Evolutionary conservation across 306 rosid genomes (phyloP), one percentile per base, ranked within the genome.

Genomic region (Fagus sylvatica): DNA sequence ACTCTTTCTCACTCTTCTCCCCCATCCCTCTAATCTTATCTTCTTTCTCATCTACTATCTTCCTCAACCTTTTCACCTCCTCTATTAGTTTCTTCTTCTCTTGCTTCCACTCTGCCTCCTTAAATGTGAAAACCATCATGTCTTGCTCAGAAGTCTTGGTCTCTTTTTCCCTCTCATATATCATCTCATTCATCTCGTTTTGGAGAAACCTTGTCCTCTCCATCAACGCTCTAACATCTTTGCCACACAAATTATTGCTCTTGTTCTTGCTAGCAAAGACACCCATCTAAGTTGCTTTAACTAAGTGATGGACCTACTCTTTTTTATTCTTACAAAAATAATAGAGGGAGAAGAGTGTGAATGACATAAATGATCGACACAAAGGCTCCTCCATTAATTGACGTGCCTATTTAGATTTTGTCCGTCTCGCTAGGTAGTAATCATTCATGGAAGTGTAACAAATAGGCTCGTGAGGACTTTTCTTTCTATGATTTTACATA

Each of bases 71-170:
- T 87, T 86, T 90, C 87, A 88, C 89, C 70, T 89, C 99, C 75
- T 86, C 97, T 60, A 71, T 82, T 85, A 93, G 60, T 79, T 76
- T 88, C 89, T 86, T 93, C 88, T 88, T 81, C 89, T 95, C 98
- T 62, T 84, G 88, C 85, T 84, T 95, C 99, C 98, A 93, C 83
- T 89, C 96, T 11, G 91, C 91, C 60, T 93, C 97, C 82, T 90
- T 93, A 34, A 90, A 91, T 28, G 91, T 85, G 43, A 83, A 84
- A 40, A 86, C 84, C 97, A 93, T 79, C 90, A 87, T 88, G 39
- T 93, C 98, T 9, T 85, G 86, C 86, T 94, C 96, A 69, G 88
- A 88, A 34, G 78, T 73, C 55, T 80, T 85, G 2, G 62, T 77
- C 84, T 85, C 91, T 42, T 89, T 83, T 74, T 88, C 93, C 74